Base-by-base conservation (phyloP, 2,329 filamentous ascomycete genomes). In the Clonostachys chloroleuca region DNA sequence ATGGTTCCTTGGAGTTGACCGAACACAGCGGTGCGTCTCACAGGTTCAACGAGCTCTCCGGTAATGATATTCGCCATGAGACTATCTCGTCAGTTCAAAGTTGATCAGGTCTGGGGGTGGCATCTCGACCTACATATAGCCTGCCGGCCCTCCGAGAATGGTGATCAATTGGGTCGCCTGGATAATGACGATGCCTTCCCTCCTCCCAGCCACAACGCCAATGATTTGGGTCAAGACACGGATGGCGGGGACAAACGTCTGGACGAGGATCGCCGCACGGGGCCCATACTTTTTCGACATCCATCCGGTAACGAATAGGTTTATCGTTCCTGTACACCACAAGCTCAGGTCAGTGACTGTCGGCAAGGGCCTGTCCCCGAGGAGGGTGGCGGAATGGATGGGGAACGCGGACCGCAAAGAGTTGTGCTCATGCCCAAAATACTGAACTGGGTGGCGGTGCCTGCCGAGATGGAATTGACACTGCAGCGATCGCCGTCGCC, bases 31-130 rank as follows among this genome's bases (percentile, higher is more conserved):
- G 86, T 89, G 4, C 85, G 70, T 46, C 78, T 69, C 17, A 73
- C 66, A 0, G 83, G 76, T 37, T 77, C 70, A 0, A 86, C 79
- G 3, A 86, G 68, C 58, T 88, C 84, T 2, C 83, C 78, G 1
- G 84, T 81, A 41, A 85, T 81, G 12, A 84, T 83, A 54, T 89
- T 89, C 18, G 87, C 69, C 2, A 84, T 77, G 5, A 89, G 72
- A 9, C 69, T 73, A 40, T 2, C 0, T 9, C 6, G 54, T 52
- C 24, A n/a, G 10, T 5, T 37, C 9, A 16, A 14, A 40, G 39
- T 30, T 2, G 3, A 0, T 2, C 4, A 4, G 7, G 2, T 8
- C 1, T 2, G 33, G 17, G 7, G 17, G 12, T 14, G 35, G 24
- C 9, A n/a, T 12, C 6, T 13, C 9, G n/a, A 34, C 66, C 51